A percentile compares a stretch with the other conserved stretches of the same genome.
Conservation (phyloP, 768 basidiomycete genomes). For the Chlorophyllum brunneum region DNA sequence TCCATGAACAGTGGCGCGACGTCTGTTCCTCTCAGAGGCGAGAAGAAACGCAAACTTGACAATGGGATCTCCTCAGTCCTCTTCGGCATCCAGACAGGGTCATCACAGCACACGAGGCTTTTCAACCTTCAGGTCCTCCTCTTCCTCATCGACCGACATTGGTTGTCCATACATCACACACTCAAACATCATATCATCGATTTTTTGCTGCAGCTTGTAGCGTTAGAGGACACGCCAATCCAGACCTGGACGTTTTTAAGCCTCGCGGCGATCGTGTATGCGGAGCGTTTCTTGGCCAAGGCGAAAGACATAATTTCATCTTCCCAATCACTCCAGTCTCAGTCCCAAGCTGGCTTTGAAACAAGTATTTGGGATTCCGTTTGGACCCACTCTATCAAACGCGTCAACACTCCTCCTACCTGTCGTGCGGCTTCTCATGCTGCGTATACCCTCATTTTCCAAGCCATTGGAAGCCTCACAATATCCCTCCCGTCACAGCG, state of each 20-base stretch:
- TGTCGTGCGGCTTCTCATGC: constrained; percentile 80
- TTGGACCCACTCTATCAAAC: constrained; percentile 81
- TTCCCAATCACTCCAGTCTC: constrained; percentile 8
- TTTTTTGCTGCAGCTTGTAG: constrained; percentile 56
- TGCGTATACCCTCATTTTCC: constrained; percentile 45
- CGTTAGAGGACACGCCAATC: constrained; percentile 55
- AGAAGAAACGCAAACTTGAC: constrained; percentile 53
- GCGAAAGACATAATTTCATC: constrained; percentile 13
- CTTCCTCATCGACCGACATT: constrained; percentile 82
- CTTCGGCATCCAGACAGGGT: constrained; percentile 36
- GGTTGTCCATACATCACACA: constrained; percentile 54
- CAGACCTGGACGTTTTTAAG: constrained; percentile 88
- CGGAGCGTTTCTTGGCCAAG: constrained; percentile 29
- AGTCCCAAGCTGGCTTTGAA: constrained; percentile 17
- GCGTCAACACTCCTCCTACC: constrained; percentile 59
- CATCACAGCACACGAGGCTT: constrained; percentile 28
- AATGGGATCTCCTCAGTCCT: constrained; percentile 60
- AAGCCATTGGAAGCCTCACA: constrained; percentile 6
- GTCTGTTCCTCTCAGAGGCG: constrained; percentile 19
- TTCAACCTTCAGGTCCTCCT: constrained; percentile 74
- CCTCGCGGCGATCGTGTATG: constrained; percentile 65
- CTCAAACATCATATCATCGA: constrained; percentile 55
- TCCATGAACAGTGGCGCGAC: constrained; percentile 35
- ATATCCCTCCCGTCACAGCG: constrained; percentile 46
- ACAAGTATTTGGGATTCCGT: constrained; percentile 68